These are phyloP conservation scores for Rhododendron williamsianum DNA, from an alignment of 148 eudicot species.

Conservation along the genomic window DNA sequence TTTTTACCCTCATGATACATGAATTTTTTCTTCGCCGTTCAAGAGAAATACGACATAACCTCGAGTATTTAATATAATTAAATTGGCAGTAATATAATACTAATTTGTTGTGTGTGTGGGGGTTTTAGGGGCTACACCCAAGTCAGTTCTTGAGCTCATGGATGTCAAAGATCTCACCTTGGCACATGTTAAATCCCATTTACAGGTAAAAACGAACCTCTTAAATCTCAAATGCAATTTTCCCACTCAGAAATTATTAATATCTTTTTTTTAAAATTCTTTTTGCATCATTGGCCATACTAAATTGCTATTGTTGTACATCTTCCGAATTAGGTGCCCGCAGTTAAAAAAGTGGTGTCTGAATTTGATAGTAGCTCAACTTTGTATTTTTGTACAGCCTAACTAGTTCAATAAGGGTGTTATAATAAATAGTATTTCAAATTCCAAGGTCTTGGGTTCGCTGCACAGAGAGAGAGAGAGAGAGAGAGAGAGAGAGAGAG, in stretches of 20 bases:
- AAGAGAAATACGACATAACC: background rate
- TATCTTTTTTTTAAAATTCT: background rate
- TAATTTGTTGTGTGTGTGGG: background rate
- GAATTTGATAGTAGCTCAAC: background rate
- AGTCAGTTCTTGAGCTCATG: constrained; percentile 95
- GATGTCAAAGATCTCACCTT: constrained; percentile 98
- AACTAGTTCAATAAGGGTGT: background rate
- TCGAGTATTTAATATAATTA: background rate
- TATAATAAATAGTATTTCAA: constrained; percentile 22
- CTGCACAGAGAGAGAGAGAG: background rate
- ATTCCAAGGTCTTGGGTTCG: constrained; percentile 31
- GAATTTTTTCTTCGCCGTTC: background rate
- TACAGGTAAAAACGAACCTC: constrained; percentile 56
- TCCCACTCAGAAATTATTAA: background rate
- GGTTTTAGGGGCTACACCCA: constrained; percentile 82
- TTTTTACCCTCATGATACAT: background rate
- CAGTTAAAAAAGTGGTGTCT: background rate
- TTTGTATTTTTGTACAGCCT: background rate
- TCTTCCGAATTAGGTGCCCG: background rate
- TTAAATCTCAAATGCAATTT: background rate
- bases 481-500: background rate
- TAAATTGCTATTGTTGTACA: background rate
- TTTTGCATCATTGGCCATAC: background rate
- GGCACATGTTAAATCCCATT: constrained; percentile 96
- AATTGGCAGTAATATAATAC: background rate